Evolutionary conservation across 129 eudicot species (phyloP).

Genomic region (Chrysanthemum makinoi): DNA sequence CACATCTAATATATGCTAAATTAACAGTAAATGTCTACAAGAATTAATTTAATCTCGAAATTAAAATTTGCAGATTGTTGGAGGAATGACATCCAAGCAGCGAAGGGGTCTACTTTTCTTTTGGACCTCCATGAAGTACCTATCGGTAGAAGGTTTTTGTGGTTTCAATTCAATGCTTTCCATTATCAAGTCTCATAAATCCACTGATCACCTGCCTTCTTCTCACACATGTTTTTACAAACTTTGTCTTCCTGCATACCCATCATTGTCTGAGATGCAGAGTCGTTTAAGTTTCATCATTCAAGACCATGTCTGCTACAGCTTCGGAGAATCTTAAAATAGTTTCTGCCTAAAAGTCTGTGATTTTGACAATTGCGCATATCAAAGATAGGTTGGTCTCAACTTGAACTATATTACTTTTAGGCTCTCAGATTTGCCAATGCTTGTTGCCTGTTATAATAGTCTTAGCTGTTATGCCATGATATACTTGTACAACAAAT

Average conservation of each 20-base stretch:
- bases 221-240: conserved; percentile 82
- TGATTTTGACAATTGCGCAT: not conserved
- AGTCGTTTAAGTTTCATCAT: conserved; percentile 55
- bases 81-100: conserved; percentile 54
- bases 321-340: conserved; percentile 71
- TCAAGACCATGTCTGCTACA: conserved; percentile 76
- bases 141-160: conserved; percentile 76
- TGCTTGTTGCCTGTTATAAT: not conserved
- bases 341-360: not conserved
- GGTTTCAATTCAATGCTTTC: conserved; percentile 70
- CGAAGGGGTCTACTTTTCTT: conserved; percentile 70
- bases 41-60: not conserved
- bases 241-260: conserved; percentile 66
- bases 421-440: not conserved
- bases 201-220: conserved; percentile 54
- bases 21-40: too few relatives aligned
- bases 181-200: conserved; percentile 44
- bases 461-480: not conserved
- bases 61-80: conserved; percentile 45
- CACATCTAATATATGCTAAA: too few relatives aligned
- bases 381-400: not conserved
- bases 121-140: conserved; percentile 83
- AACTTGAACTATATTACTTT: not conserved
- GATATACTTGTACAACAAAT: not conserved
- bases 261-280: conserved; percentile 47